Conservation (phyloP, 495 filamentous ascomycete species). For the Pyrenopolyporus hunteri region DNA sequence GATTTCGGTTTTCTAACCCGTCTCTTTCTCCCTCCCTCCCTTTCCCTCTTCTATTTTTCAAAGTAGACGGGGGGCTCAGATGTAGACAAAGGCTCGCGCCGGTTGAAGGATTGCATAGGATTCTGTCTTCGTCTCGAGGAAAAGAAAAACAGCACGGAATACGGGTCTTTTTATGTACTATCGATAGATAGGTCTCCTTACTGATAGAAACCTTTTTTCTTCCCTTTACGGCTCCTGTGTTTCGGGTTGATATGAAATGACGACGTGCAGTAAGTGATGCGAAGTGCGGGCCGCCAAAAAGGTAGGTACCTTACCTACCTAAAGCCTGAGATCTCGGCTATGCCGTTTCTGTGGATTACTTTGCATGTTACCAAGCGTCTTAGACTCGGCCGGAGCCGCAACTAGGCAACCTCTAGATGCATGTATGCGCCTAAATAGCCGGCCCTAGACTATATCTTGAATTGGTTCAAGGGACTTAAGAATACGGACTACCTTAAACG, state of each 20-base stretch:
- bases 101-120: neutral
- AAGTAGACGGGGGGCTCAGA: neutral
- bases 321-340: neutral
- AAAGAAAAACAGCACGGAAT: neutral
- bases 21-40: neutral
- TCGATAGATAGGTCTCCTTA: neutral
- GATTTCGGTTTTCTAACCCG: neutral
- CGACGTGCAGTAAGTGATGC: too few relatives aligned
- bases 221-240: neutral
- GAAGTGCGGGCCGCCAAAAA: too few relatives aligned
- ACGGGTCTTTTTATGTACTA: conserved; percentile 3
- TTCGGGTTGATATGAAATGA: too few relatives aligned
- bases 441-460: neutral
- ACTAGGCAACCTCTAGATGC: neutral
- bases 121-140: conserved; percentile 4
- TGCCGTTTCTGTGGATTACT: neutral
- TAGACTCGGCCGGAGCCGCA: neutral
- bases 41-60: neutral
- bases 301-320: too few relatives aligned
- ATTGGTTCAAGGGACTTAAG: neutral
- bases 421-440: neutral
- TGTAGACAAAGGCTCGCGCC: conserved; percentile 18
- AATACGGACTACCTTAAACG: neutral
- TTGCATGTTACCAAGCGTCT: neutral
- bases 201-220: neutral